These are phyloP conservation scores for Singerocomus inundabilis DNA, from an alignment of 1,284 basidiomycete species.

Conservation along the genomic window DNA sequence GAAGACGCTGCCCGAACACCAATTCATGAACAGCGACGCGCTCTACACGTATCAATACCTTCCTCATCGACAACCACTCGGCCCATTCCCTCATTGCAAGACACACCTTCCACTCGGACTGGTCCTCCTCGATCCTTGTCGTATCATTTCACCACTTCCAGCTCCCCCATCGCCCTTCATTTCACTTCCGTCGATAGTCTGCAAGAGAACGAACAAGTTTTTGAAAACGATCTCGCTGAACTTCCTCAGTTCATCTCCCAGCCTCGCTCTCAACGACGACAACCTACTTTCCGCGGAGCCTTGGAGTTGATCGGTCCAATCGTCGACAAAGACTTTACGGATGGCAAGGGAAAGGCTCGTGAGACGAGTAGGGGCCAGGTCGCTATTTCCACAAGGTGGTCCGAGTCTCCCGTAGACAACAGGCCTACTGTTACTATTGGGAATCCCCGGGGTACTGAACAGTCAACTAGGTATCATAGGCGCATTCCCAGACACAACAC, in stretches of 20 bases:
- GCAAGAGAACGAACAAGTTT: slow-evolving; percentile 25
- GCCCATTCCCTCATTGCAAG: slow-evolving; percentile 27
- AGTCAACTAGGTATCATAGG: slow-evolving; percentile 13
- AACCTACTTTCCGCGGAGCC: slow-evolving; percentile 58
- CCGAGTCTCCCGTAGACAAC: slow-evolving; percentile 54
- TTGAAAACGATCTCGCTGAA: slow-evolving; percentile 34
- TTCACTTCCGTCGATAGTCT: slow-evolving; percentile 14
- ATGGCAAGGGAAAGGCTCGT: slow-evolving; percentile 56
- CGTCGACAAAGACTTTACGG: slow-evolving; percentile 40
- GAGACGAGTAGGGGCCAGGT: slow-evolving; percentile 48
- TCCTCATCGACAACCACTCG: slow-evolving; percentile 9
- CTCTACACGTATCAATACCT: slow-evolving; percentile 11
- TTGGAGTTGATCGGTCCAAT: slow-evolving; percentile 45
- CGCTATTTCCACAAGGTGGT: slow-evolving; percentile 54
- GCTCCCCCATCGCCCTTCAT: slow-evolving; percentile 40
- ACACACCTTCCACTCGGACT: slow-evolving; percentile 64
- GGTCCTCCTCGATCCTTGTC: slow-evolving; percentile 74
- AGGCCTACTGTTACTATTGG: slow-evolving; percentile 36
- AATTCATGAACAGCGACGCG: slow-evolving; percentile 9
- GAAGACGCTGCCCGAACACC: slow-evolving; percentile 1
- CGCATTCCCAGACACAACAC: slow-evolving; percentile 9
- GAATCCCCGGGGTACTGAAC: slow-evolving; percentile 17
- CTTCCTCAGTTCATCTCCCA: slow-evolving; percentile 28
- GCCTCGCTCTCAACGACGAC: slow-evolving; percentile 29
- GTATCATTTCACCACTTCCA: slow-evolving; percentile 54